These are phyloP conservation scores for Trichophyton rubrum DNA, from an alignment of 2,329 filamentous ascomycete genomes.

Conservation along the genomic window DNA sequence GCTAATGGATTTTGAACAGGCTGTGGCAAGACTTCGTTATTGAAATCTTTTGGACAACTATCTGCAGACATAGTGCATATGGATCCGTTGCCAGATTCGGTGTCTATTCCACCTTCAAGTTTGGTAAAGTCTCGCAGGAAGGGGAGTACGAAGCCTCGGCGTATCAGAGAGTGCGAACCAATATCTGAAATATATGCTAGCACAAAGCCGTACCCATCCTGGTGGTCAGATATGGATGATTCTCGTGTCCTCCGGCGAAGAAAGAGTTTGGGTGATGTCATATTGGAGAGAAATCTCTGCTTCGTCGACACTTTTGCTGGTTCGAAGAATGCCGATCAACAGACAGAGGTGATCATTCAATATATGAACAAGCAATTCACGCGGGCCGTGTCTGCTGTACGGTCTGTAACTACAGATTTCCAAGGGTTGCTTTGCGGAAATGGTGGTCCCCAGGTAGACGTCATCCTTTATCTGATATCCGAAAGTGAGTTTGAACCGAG, in stretches of 20 bases:
- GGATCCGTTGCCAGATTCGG: slow-evolving; percentile 43
- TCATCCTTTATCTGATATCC: slow-evolving; percentile 68
- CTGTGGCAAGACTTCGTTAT: slow-evolving; percentile 77
- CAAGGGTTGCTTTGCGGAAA: slow-evolving; percentile 66
- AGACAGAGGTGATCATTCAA: slow-evolving; percentile 48
- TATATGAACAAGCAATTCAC: slow-evolving; percentile 62
- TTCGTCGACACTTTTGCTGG: slow-evolving; percentile 71
- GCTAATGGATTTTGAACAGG: slow-evolving; percentile 36
- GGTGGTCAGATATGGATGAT: slow-evolving; percentile 74
- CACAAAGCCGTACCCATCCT: slow-evolving; percentile 71
- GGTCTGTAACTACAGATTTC: slow-evolving; percentile 60
- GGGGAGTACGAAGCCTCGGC: slow-evolving; percentile 11
- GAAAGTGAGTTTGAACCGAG: slow-evolving; percentile 42
- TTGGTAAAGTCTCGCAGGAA: slow-evolving; percentile 5
- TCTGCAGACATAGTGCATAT: slow-evolving; percentile 92
- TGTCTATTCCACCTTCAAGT: slow-evolving; percentile 14
- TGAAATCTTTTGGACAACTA: slow-evolving; percentile 72
- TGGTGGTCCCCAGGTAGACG: slow-evolving; percentile 73
- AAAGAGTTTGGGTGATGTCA: slow-evolving; percentile 60
- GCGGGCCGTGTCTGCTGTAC: slow-evolving; percentile 48
- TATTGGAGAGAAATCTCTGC: slow-evolving; percentile 83
- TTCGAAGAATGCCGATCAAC: slow-evolving; percentile 38
- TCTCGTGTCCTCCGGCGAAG: slow-evolving; percentile 47
- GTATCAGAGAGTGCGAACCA: slow-evolving; percentile 14
- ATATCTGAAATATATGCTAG: slow-evolving; percentile 64